Base-by-base conservation (phyloP, 306 rosid genomes). In the Cyamopsis tetragonoloba region DNA sequence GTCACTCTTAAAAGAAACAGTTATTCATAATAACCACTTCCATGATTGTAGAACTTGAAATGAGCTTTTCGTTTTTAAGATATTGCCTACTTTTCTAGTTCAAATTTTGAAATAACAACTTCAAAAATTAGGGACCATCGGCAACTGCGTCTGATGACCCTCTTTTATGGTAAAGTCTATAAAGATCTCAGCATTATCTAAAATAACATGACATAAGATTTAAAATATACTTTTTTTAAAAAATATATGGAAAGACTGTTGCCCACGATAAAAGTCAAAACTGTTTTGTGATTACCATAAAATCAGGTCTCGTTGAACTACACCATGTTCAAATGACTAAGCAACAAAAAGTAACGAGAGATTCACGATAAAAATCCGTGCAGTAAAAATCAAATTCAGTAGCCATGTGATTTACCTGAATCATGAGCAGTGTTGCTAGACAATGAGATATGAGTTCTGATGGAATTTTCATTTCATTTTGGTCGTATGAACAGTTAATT, bases 381-480 rank as follows among this genome's bases (percentile, higher is more conserved):
- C 32, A 62, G 70, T 6, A 76, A 59, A 72, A 32, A 23, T 4
- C 26, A 61, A 66, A 55, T 47, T 55, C 62, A 39, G 44, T 27
- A 48, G 58, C 4, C 51, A 39, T 55, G 34, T 18, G 53, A 66
- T 27, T 60, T 81, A 89, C 98, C 98, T 89, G 96, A 83, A 89
- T 88, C 96, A 86, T 83, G 78, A 89, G 78, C 76, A 87, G 75
- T 42, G 93, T 87, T 15, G 96, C 92, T 23, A 89, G 85, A 83
- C 96, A 89, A 66, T 81, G 87, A 74, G 89, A 83, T 62, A 89
- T 88, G 38, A 89, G 93, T 57, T 92, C 93, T 17, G 93, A 82
- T 72, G 92, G 96, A 75, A 87, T 50, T 80, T 84, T 80, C 51
- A 75, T 74, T 71, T 86, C 93, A 27, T 74, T 83, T 81, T 76